Percentiles rank a stretch among this genome's conserved stretches.
phyloP scores from a whole-genome alignment of 1,284 basidiomycete genomes.

The Phenoliferia sp. region DNA sequence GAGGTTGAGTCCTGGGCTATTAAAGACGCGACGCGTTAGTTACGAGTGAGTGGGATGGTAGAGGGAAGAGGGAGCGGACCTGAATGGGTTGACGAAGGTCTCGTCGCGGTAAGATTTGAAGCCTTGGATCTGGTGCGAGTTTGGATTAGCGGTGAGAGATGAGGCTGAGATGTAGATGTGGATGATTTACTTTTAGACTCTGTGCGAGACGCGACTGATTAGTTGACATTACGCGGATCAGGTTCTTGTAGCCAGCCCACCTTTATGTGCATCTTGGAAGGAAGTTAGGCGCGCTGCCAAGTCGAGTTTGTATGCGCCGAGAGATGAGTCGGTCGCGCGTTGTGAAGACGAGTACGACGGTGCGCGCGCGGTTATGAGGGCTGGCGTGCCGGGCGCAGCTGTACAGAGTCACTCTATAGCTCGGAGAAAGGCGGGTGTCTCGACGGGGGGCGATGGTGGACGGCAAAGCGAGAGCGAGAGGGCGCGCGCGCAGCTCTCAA shows the following conservation, averaged over 20 bases:
- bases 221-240: background rate
- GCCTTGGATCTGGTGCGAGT: conserved; percentile 62
- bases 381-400: no score
- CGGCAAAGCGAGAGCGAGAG: no score
- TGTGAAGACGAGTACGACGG: no score
- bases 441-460: no score
- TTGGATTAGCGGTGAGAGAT: background rate
- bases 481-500: no score
- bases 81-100: conserved; percentile 53
- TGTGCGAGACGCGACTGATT: background rate
- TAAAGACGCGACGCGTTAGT: conserved; percentile 36
- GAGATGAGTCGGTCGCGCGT: no score
- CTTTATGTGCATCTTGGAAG: background rate
- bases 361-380: no score
- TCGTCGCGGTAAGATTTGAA: conserved; percentile 87
- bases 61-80: conserved; percentile 41
- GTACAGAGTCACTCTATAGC: no score
- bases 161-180: background rate
- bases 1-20: conserved; percentile 83
- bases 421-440: no score
- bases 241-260: background rate
- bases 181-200: background rate
- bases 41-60: conserved; percentile 19
- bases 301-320: no score
- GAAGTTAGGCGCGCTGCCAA: no score